These are phyloP conservation scores for Viola odorata DNA, from an alignment of 345 rosid genomes.

Conservation along the genomic window DNA sequence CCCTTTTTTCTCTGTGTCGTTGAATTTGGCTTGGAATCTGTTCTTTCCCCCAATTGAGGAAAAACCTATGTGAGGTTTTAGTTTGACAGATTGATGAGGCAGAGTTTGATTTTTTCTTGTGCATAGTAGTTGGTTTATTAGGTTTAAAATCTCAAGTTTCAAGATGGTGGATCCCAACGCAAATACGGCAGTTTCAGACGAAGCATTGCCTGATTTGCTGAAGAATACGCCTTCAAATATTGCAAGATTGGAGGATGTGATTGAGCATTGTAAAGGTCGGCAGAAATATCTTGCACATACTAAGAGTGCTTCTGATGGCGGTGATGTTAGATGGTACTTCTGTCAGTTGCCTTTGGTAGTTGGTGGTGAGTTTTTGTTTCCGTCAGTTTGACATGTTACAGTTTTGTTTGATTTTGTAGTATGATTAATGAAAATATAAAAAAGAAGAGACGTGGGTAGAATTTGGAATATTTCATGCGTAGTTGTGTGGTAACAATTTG, in stretches of 20 bases:
- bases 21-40: background rate
- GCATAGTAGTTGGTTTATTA: background rate
- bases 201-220: constrained; percentile 60
- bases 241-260: constrained; percentile 84
- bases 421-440: background rate
- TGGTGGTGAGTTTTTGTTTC: constrained; percentile 45
- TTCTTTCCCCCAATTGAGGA: background rate
- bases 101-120: background rate
- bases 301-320: constrained; percentile 77
- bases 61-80: background rate
- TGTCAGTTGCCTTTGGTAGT: constrained; percentile 74
- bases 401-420: background rate
- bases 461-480: background rate
- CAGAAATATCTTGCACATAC: constrained; percentile 87
- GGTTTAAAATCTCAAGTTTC: background rate
- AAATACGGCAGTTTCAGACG: constrained; percentile 29
- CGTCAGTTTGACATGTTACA: background rate
- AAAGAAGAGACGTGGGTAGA: background rate
- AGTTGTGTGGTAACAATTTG: background rate
- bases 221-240: constrained; percentile 90
- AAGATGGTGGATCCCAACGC: constrained; percentile 42
- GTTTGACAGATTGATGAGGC: background rate
- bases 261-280: constrained; percentile 69
- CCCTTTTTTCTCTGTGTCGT: background rate
- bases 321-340: constrained; percentile 92